A percentile compares a stretch with the other conserved stretches of the same genome.
phyloP scores from a whole-genome alignment of 768 basidiomycete species.

The Suillus paluster region DNA sequence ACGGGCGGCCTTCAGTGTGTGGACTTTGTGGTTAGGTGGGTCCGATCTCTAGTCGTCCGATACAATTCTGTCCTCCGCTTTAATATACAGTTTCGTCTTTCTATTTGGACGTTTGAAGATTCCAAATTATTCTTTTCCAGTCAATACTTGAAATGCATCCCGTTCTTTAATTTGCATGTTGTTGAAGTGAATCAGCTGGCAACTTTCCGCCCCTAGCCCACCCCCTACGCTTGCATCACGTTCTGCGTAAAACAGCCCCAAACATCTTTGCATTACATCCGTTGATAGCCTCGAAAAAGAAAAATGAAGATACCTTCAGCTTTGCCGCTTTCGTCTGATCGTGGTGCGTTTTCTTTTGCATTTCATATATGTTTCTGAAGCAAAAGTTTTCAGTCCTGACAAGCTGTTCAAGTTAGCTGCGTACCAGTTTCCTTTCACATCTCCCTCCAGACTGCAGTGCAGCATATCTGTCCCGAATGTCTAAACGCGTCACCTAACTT shows the following conservation, averaged over 20 bases:
- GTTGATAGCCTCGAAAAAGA: slow-evolving; percentile 28
- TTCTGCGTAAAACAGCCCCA: slow-evolving; percentile 68
- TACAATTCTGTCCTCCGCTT: neutral
- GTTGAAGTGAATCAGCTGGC: neutral
- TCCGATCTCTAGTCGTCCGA: neutral
- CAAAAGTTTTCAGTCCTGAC: no score
- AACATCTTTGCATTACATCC: slow-evolving; percentile 59
- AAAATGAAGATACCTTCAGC: slow-evolving; percentile 52
- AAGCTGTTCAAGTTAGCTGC: slow-evolving; percentile 62
- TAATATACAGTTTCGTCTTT: no score
- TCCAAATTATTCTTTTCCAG: neutral
- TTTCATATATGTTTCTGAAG: neutral
- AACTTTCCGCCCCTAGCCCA: neutral
- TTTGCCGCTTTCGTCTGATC: slow-evolving; percentile 63
- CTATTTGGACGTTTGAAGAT: neutral
- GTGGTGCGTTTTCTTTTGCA: slow-evolving; percentile 48
- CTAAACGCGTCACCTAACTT: no score
- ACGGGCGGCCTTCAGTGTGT: neutral
- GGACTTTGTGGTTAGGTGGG: slow-evolving; percentile 7
- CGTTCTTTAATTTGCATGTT: neutral
- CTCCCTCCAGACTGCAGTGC: no score
- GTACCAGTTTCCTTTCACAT: slow-evolving; percentile 56
- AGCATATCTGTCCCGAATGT: no score
- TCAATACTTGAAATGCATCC: neutral
- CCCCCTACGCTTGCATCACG: slow-evolving; percentile 51